A percentile compares a stretch with the other conserved stretches of the same genome.
Conservation (phyloP, 1,284 basidiomycete genomes). For the Wallemia ichthyophaga region DNA sequence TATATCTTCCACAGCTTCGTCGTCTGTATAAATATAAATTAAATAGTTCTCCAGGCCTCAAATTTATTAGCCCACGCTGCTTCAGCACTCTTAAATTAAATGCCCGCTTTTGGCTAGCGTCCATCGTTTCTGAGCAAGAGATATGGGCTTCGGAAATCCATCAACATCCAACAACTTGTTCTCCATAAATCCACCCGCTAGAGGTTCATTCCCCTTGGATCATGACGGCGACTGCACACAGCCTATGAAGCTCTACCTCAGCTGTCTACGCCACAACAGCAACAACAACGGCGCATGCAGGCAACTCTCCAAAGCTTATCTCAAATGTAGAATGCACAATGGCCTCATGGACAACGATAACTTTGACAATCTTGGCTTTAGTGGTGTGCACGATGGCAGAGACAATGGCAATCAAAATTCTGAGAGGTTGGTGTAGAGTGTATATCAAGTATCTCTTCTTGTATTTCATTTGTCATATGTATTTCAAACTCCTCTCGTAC, state of each 20-base stretch:
- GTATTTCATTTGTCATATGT: too few relatives aligned
- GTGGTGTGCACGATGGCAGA: not conserved
- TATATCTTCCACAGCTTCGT: not conserved
- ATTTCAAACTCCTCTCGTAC: slow-evolving; percentile 17
- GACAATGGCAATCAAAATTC: not conserved
- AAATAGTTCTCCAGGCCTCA: not conserved
- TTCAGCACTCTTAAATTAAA: not conserved
- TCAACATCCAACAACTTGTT: not conserved
- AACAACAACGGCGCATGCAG: not conserved
- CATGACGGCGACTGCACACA: not conserved
- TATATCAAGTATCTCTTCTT: too few relatives aligned
- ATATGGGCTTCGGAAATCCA: not conserved
- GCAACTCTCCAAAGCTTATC: not conserved
- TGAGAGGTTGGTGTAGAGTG: not conserved
- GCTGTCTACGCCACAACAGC: not conserved
- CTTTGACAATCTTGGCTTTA: not conserved
- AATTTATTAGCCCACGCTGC: too few relatives aligned
- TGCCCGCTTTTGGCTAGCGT: not conserved
- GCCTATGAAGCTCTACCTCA: not conserved
- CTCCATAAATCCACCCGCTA: not conserved
- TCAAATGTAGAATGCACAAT: not conserved
- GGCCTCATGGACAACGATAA: not conserved
- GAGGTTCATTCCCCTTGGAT: not conserved
- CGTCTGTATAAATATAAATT: not conserved
- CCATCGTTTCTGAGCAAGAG: not conserved